Base-by-base conservation (phyloP, 208 protist genomes). In the Balamuthia mandrillaris region DNA sequence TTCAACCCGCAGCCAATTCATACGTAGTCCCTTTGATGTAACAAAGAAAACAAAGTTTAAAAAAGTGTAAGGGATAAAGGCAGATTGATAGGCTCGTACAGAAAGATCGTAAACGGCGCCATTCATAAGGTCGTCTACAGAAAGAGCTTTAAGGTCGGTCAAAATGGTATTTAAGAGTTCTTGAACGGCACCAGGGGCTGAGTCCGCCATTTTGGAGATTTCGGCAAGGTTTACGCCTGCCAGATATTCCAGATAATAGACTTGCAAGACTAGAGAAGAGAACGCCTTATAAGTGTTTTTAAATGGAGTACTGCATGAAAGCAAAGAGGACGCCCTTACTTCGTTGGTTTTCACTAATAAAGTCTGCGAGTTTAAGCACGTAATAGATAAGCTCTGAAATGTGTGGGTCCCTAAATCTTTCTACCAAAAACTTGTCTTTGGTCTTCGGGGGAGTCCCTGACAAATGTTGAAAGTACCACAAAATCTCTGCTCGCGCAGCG, bases 391-490 rank as follows among this genome's bases (percentile, higher is more conserved):
- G 70, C 33, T 79, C 70, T 10, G 70, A 79, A 47, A 79, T 56
- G 49, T 79, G 70, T 33, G 33, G 70, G 70, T 79, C 70, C 16
- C 70, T 39, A 27, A 79, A 31, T 10, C 44, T 35, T 24, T 79
- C 70, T 29, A 58, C 70, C 27, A 39, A 58, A 47, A 51, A 58
- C 42, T 79, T 79, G 70, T 79, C 70, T 47, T 79, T 79, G 18
- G 49, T 56, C 70, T 79, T 79, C 3, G 70, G 70, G 21, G 42
- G 70, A 2, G 70, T 39, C 14, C 44, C 70, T 3, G 5, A 58
- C 27, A 79, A 10, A 47, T 79, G 70, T 27, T 47, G 16, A 27
- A 79, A 79, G 49, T 79, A 79, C 70, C 70, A 79, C 7, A 60
- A 27, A 24, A 79, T 24, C 60, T 68, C 49, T n/a, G 49, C 49